phyloP scores from a whole-genome alignment of 495 filamentous ascomycete species.

The Aspergillus sclerotioniger region DNA sequence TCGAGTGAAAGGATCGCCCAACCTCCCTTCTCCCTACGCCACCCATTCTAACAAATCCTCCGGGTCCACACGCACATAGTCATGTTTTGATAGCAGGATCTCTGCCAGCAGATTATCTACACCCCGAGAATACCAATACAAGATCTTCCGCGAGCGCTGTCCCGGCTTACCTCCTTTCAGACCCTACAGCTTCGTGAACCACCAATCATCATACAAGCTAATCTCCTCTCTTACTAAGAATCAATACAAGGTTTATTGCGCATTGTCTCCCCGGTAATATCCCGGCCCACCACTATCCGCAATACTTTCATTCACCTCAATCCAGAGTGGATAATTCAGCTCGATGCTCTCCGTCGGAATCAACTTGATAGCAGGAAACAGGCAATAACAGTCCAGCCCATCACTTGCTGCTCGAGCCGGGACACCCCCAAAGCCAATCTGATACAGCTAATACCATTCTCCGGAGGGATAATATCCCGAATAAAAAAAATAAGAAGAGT shows the following conservation, averaged over 20 bases:
- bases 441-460: constrained; percentile 52
- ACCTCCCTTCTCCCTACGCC: constrained; percentile 51
- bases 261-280: constrained; percentile 48
- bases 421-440: constrained; percentile 52
- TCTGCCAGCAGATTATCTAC: constrained; percentile 25
- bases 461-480: constrained; percentile 49
- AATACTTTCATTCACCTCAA: constrained; percentile 49
- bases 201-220: constrained; percentile 50
- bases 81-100: constrained; percentile 44
- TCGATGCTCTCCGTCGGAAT: constrained; percentile 52
- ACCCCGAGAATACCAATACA: constrained; percentile 40
- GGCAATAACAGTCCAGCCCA: constrained; percentile 50
- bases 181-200: constrained; percentile 54
- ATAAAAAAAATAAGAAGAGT: constrained; percentile 52
- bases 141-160: constrained; percentile 37
- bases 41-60: constrained; percentile 52
- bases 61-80: constrained; percentile 46
- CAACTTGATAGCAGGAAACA: constrained; percentile 53
- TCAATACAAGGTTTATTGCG: constrained; percentile 46
- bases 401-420: constrained; percentile 49
- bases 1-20: constrained; percentile 49
- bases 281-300: constrained; percentile 49
- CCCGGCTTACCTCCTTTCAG: constrained; percentile 47
- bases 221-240: constrained; percentile 47
- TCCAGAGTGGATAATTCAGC: constrained; percentile 48